Evolutionary conservation across 140 eudicot species (phyloP), one percentile per base, ranked within the genome.

Genomic region (Bidens hawaiensis): DNA sequence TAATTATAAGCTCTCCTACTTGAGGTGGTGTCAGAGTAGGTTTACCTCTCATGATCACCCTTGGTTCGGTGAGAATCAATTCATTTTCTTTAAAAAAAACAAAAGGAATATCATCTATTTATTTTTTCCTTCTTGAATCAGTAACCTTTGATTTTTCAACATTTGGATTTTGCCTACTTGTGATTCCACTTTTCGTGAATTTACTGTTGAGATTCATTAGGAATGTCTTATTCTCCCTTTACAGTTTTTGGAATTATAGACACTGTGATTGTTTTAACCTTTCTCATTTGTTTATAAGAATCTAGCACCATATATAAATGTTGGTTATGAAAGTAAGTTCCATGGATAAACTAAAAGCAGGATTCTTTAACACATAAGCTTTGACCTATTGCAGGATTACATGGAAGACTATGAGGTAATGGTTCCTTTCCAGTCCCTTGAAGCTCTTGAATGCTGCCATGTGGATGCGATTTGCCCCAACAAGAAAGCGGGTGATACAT

Each of bases 381-480:
- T 22, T 45, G 14, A 43, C n/a, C 1, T 38, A 7, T 57, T 69
- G 73, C 83, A 93, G 99, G 99, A 93, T 83, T 93, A 68, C 84
- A 93, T 93, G 96, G 96, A 93, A 75, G 96, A 93, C 74, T 93
- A 93, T 47, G 99, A 93, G 71, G 83, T 88, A 14, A 21, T 65
- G 72, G 99, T 93, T 17, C 99, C 99, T 33, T 88, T 88, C 36
- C 99, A 93, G 81, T 73, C 99, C 51, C 81, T 93, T 69, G 76
- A 88, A 83, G 96, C 90, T 41, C 89, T 93, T 26, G 95, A 63
- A 46, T 88, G 99, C 73, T 86, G 99, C 73, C 82, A 83, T 18
- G 95, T 93, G 12, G 96, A 88, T 67, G 96, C 99, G 7, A 81
- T 93, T 61, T 93, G 99, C 62, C 96, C 99, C 18, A 76, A 80